Conservation (phyloP, 2,329 filamentous ascomycete species). For the Penicillium oxalicum region DNA sequence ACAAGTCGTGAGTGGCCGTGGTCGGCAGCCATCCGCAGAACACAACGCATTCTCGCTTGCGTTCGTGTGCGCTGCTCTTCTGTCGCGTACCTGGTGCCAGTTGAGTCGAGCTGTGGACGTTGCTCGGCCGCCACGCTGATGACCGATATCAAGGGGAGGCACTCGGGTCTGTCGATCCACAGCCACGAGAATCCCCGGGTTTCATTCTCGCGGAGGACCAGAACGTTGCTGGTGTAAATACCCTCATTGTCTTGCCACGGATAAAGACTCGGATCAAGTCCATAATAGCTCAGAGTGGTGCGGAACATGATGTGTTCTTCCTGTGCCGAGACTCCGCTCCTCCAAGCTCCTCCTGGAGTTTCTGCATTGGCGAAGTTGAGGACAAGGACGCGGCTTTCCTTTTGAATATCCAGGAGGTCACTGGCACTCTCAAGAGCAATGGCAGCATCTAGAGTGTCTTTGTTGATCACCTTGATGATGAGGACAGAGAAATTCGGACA, state of each 20-base stretch:
- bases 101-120: conserved; percentile 31
- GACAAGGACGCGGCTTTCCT: conserved; percentile 47
- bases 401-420: conserved; percentile 18
- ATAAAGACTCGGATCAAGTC: conserved; percentile 45
- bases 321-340: conserved; percentile 57
- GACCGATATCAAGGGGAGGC: conserved; percentile 51
- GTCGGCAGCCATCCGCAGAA: conserved; percentile 54
- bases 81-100: conserved; percentile 35
- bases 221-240: conserved; percentile 56
- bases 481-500: conserved; percentile 33
- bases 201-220: conserved; percentile 52
- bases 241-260: conserved; percentile 47
- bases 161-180: conserved; percentile 26
- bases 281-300: conserved; percentile 39
- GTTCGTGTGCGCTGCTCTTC: conserved; percentile 48
- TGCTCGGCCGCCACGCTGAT: conserved; percentile 56
- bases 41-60: conserved; percentile 58
- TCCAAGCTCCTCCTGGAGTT: conserved; percentile 58
- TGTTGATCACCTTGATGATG: conserved; percentile 48
- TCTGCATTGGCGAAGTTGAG: conserved; percentile 61
- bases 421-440: conserved; percentile 32
- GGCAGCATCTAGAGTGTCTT: conserved; percentile 55
- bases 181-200: conserved; percentile 45
- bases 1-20: conserved; percentile 55
- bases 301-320: conserved; percentile 65